phyloP scores from a whole-genome alignment of 2,329 filamentous ascomycete genomes.

The Aureobasidium melanogenum region DNA sequence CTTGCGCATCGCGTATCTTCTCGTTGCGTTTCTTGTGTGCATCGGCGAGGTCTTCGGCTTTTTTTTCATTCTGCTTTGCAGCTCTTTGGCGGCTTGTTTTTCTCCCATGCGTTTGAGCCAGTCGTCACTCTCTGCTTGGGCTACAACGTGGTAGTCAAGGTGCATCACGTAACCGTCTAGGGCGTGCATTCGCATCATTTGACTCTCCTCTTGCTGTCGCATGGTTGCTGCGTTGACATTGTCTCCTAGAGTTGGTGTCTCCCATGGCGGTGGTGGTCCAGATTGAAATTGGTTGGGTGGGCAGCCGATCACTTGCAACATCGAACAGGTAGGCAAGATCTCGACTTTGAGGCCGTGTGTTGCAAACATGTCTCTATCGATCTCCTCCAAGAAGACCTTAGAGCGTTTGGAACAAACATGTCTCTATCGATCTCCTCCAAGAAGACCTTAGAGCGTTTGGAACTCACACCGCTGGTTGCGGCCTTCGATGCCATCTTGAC shows the following conservation, averaged over 20 bases:
- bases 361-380: background rate
- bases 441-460: background rate
- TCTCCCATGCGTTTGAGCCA: background rate
- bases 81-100: background rate
- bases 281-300: background rate
- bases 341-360: background rate
- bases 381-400: background rate
- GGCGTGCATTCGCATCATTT: background rate
- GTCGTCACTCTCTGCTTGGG: background rate
- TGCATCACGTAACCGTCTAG: background rate
- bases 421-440: background rate
- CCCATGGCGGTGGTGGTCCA: background rate
- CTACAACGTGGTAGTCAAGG: background rate
- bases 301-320: background rate
- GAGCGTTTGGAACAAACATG: background rate
- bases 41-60: background rate
- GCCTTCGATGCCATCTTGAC: background rate
- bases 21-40: background rate
- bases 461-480: background rate
- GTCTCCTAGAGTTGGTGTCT: background rate
- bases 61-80: background rate
- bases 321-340: background rate
- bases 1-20: background rate
- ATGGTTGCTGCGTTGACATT: background rate
- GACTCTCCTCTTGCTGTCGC: background rate